Conservation (phyloP, 192 early-diverging fungal species). For the Powellomyces hirtus region DNA sequence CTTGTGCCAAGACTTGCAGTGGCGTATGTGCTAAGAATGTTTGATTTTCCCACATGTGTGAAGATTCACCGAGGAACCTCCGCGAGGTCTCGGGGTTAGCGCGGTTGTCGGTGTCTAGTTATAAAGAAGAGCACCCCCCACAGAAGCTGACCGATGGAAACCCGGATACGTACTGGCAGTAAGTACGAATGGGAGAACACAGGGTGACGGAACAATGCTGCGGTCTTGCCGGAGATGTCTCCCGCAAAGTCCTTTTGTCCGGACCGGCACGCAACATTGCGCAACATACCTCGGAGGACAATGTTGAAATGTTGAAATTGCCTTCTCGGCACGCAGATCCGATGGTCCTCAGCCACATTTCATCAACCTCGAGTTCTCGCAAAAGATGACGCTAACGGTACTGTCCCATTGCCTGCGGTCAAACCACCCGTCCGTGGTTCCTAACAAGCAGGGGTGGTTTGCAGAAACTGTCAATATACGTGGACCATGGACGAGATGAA, state of each 20-base stretch:
- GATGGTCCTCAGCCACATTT: constrained; percentile 73
- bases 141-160: constrained; percentile 64
- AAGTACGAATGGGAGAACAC: constrained; percentile 21
- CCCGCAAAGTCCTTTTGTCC: too few species aligned
- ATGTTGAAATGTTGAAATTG: neutral
- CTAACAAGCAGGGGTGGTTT: too few species aligned
- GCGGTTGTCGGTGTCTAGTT: constrained; percentile 67
- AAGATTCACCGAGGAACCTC: too few species aligned
- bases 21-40: too few species aligned
- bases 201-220: too few species aligned
- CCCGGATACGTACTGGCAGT: constrained; percentile 82
- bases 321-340: constrained; percentile 56
- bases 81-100: constrained; percentile 65
- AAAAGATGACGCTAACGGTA: constrained; percentile 59
- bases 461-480: constrained; percentile 41
- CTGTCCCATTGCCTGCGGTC: neutral
- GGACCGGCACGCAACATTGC: too few species aligned
- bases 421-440: too few species aligned
- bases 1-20: too few species aligned
- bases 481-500: constrained; percentile 79
- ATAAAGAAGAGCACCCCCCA: constrained; percentile 60
- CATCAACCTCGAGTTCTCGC: constrained; percentile 70
- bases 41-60: too few species aligned
- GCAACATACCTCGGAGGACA: neutral
- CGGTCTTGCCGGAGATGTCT: too few species aligned